Base-by-base conservation (phyloP, 208 protist genomes). In the Crithidia thermophila region DNA sequence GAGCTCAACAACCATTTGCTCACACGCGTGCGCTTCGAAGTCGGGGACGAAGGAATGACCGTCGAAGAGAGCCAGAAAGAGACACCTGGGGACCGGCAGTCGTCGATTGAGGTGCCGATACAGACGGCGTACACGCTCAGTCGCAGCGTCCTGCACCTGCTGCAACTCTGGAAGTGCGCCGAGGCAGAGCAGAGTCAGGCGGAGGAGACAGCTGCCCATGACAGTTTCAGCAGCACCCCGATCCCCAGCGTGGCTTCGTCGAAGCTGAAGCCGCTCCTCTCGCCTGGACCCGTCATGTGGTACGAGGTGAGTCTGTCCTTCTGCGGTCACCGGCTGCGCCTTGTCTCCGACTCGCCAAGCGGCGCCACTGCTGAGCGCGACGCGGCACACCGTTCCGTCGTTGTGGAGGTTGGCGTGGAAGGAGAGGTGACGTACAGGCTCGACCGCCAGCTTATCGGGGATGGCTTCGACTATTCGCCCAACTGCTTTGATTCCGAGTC, bases 1-100 rank as follows among this genome's bases (percentile, higher is more conserved):
- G 53, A 68, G 11, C 55, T 75, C 30, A 34, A 69, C 55, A 68
- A 30, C 34, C 69, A 75, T 37, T 28, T 64, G 14, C 45, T 69
- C 45, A 56, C 69, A 21, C 45, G 46, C 23, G 42, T 47, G 23
- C 16, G 16, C 20, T 25, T 75, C 5, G 61, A 75, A 14, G 34
- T 69, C 43, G 69, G 53, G 13, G 21, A 28, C 8, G 31, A 18
- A 7, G 25, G 18, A n/a, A n/a, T n/a, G n/a, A n/a, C n/a, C n/a
- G n/a, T n/a, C n/a, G n/a, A n/a, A n/a, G n/a, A n/a, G n/a, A n/a
- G n/a, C n/a, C n/a, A n/a, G 34, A 18, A n/a, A 4, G 37, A 43
- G 13, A 9, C n/a, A n/a, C n/a, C n/a, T n/a, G n/a, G n/a, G n/a
- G n/a, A n/a, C n/a, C n/a, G n/a, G n/a, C 11, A 3, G 8, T 16